Evolutionary conservation across 2,329 filamentous ascomycete species (phyloP), one percentile per base, ranked within the genome.

Genomic region (Colletotrichum lindemuthianum): DNA sequence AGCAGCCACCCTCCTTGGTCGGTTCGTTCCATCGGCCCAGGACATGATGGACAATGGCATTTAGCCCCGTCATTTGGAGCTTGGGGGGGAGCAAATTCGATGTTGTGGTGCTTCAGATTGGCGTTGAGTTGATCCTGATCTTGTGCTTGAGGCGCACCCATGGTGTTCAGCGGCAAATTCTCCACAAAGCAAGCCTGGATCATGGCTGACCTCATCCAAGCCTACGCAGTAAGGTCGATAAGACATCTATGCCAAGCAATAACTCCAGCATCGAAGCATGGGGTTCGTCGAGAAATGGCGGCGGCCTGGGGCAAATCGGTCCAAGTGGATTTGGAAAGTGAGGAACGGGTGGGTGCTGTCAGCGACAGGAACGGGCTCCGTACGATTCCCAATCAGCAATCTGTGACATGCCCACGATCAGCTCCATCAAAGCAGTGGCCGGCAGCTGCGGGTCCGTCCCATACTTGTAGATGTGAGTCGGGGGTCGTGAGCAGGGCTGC

Each of bases 1-100:
- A 12, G 45, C 15, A 12, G 34, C 39, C 58, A 61, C 51, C 50
- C 61, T 47, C 61, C 50, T 37, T 51, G 40, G 39, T 56, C 61
- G 58, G 61, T 61, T 65, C 58, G 58, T 65, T 61, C 61, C 58
- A 65, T 52, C 61, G 45, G 60, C 44, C 34, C 41, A 36, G 50
- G 39, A 55, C 50, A 50, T 43, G 40, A 63, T 43, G 50, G 49
- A 47, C 34, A 44, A 41, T 41, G 57, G 44, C 44, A 44, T 43
- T 51, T 16, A 44, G 13, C 34, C n/a, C 47, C 58, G 34, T 56
- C 51, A 58, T 10, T 40, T 48, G 51, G 36, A 7, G 57, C 41
- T 34, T 15, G 36, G 44, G 32, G 24, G 15, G 47, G 49, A 40
- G 40, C 11, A 33, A 65, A 15, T 41, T 52, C 36, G 32, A 44